phyloP scores from a whole-genome alignment of 148 eudicot species.

The Mesembryanthemum crystallinum region DNA sequence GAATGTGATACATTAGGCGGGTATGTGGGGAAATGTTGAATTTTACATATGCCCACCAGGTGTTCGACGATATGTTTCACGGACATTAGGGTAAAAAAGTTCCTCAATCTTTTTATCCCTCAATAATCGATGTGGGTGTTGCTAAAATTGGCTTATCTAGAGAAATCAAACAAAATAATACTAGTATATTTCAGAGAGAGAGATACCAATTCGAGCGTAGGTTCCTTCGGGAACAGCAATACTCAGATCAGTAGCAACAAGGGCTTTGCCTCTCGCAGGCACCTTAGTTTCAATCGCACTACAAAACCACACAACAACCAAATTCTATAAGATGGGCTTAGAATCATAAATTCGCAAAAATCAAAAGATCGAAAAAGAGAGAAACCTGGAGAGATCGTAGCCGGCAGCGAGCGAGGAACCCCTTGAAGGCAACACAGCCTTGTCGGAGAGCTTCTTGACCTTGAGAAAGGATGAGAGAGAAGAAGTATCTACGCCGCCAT shows the following conservation, averaged over 20 bases:
- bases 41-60: neutral
- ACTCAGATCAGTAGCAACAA: constrained; percentile 80
- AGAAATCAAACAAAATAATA: neutral
- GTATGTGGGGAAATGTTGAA: no score
- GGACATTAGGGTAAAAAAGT: neutral
- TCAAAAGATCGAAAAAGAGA: neutral
- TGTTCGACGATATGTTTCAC: constrained; percentile 15
- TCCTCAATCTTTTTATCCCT: neutral
- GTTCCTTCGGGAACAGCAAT: constrained; percentile 81
- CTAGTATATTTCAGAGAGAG: neutral
- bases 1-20: neutral
- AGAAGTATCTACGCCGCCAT: constrained; percentile 21
- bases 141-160: neutral
- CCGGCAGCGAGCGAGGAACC: constrained; percentile 77
- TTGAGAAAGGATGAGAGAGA: constrained; percentile 29
- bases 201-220: constrained; percentile 68
- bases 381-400: constrained; percentile 78
- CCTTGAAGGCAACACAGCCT: constrained; percentile 63
- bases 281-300: constrained; percentile 69
- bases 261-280: constrained; percentile 84
- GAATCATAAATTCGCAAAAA: neutral
- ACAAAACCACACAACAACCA: neutral
- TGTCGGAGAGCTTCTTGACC: constrained; percentile 78
- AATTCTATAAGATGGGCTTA: neutral
- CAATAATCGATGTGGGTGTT: neutral